These are phyloP conservation scores for Catenaria anguillulae DNA, from an alignment of 371 early-diverging fungal species.

Conservation along the genomic window DNA sequence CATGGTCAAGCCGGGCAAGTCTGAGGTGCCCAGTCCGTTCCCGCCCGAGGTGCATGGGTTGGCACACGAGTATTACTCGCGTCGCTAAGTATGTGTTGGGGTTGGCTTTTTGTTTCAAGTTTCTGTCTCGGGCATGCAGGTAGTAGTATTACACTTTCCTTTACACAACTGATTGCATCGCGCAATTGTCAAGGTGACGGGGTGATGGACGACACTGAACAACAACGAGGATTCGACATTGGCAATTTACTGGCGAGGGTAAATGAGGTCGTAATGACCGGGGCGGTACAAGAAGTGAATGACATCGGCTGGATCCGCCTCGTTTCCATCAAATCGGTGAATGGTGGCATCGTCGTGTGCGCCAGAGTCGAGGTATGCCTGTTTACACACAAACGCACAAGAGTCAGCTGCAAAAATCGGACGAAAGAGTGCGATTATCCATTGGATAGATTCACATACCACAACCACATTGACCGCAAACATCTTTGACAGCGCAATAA, in stretches of 20 bases:
- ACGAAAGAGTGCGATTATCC: no score
- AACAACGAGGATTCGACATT: no score
- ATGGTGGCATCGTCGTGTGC: conserved; percentile 28
- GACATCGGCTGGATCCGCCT: conserved; percentile 12
- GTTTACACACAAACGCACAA: no score
- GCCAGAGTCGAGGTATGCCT: conserved; percentile 45
- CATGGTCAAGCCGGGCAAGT: conserved; percentile 61
- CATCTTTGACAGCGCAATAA: conserved; percentile 45
- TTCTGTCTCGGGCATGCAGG: no score
- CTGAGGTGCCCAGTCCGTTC: conserved; percentile 87
- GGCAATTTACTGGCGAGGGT: no score
- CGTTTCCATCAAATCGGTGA: conserved; percentile 34
- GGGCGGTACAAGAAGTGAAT: conserved; percentile 26
- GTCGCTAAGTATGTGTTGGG: neutral
- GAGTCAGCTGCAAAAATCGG: no score
- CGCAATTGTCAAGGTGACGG: no score
- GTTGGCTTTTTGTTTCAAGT: no score
- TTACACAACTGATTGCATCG: no score
- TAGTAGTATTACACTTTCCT: no score
- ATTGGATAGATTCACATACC: no score
- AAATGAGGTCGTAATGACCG: conserved; percentile 52
- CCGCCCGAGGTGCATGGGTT: conserved; percentile 78
- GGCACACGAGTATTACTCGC: conserved; percentile 52
- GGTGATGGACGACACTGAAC: no score
- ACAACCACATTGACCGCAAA: conserved; percentile 40